phyloP scores from a whole-genome alignment of 768 basidiomycete genomes.

The Podaxis sp. region DNA sequence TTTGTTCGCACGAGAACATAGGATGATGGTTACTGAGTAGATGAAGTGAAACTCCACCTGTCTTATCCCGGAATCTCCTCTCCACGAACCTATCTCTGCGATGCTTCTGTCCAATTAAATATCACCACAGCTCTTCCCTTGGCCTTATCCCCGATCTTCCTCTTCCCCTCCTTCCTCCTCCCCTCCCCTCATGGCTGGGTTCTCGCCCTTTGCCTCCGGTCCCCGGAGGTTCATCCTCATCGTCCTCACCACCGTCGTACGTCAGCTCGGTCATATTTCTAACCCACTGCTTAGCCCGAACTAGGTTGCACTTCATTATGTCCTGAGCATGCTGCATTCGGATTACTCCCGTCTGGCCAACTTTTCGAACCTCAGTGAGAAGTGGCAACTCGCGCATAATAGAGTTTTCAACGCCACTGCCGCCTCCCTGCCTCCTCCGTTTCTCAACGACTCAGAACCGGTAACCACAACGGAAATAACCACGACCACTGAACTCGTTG shows the following conservation, averaged over 20 bases:
- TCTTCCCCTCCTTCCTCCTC: constrained; percentile 12
- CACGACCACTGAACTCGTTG: constrained; percentile 6
- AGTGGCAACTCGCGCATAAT: constrained; percentile 24
- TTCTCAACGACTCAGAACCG: constrained; percentile 3
- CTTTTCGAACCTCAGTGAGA: constrained; percentile 34
- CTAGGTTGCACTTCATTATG: constrained; percentile 57
- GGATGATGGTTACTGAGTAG: constrained; percentile 10
- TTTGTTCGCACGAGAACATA: constrained; percentile 11
- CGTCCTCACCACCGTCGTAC: constrained; percentile 45
- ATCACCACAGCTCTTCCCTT: not conserved
- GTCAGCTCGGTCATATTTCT: constrained; percentile 20
- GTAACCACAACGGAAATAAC: not conserved
- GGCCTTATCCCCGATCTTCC: not conserved
- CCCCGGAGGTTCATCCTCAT: constrained; percentile 59
- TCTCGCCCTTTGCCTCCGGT: constrained; percentile 27
- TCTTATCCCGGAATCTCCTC: constrained; percentile 15
- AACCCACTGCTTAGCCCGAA: not conserved
- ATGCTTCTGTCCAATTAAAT: constrained; percentile 14
- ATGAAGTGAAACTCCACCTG: constrained; percentile 14
- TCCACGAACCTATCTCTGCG: constrained; percentile 8
- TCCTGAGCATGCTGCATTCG: constrained; percentile 50
- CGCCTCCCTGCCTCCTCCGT: not conserved
- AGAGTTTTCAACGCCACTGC: constrained; percentile 14
- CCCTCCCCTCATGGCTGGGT: constrained; percentile 19
- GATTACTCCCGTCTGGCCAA: constrained; percentile 49